Percentiles rank a stretch among this genome's conserved stretches.
These are phyloP conservation scores for Penicillium palitans DNA, from an alignment of 2,329 filamentous ascomycete genomes.

Conservation along the genomic window DNA sequence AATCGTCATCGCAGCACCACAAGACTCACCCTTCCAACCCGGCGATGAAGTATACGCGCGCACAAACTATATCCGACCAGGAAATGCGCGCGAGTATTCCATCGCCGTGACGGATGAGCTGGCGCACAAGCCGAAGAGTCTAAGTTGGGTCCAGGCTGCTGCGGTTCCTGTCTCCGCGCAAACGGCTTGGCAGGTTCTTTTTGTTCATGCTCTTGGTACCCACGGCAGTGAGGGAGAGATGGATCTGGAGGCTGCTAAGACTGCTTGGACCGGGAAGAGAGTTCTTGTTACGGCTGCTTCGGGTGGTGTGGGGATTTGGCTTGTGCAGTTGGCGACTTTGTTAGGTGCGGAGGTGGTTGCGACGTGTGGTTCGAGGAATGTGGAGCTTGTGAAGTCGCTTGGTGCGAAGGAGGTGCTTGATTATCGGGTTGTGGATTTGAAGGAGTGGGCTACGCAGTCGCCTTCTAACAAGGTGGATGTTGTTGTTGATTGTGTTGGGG, in stretches of 20 bases:
- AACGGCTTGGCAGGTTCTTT: constrained; percentile 49
- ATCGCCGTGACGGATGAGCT: constrained; percentile 40
- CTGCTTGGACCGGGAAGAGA: constrained; percentile 34
- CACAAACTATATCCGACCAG: constrained; percentile 38
- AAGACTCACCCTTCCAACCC: constrained; percentile 34
- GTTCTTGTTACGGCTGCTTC: constrained; percentile 49
- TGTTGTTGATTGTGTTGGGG: constrained; percentile 49
- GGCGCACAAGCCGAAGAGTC: constrained; percentile 34
- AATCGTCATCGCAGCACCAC: constrained; percentile 39
- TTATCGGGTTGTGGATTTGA: constrained; percentile 30
- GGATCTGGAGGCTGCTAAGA: neutral
- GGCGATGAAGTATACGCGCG: constrained; percentile 45
- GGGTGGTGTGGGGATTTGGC: constrained; percentile 49
- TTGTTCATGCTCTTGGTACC: constrained; percentile 36
- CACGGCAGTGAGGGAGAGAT: constrained; percentile 20
- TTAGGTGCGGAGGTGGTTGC: constrained; percentile 42
- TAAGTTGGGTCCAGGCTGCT: constrained; percentile 42
- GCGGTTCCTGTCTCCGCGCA: constrained; percentile 43
- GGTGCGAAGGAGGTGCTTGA: constrained; percentile 47
- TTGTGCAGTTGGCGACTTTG: constrained; percentile 35
- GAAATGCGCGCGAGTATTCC: constrained; percentile 42
- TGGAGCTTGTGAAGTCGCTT: constrained; percentile 41
- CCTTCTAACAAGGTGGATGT: constrained; percentile 41
- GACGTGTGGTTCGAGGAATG: constrained; percentile 42
- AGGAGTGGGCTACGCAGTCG: constrained; percentile 15